Evolutionary conservation across 2,329 filamentous ascomycete species (phyloP).

Genomic region (Spiromastix sp.): DNA sequence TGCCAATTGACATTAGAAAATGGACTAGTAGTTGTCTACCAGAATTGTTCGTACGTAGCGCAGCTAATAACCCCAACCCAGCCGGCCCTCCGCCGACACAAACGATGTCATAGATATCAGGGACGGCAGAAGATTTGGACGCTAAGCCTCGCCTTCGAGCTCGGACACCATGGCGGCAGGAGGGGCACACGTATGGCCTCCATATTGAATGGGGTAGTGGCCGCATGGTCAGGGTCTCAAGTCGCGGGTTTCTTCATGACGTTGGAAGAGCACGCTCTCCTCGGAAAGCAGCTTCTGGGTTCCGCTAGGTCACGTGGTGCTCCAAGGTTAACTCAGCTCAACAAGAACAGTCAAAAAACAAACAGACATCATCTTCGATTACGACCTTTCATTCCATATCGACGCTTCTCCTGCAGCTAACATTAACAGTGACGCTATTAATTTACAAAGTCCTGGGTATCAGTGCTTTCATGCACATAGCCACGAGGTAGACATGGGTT

Average conservation of each 20-base stretch:
- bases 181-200: slow-evolving; percentile 31
- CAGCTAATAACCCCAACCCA: slow-evolving; percentile 70
- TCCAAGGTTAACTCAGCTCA: too few relatives aligned
- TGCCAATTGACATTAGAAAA: slow-evolving; percentile 4
- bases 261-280: too few relatives aligned
- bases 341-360: too few relatives aligned
- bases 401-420: too few relatives aligned
- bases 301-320: too few relatives aligned
- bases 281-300: not conserved
- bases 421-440: too few relatives aligned
- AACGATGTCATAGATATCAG: slow-evolving; percentile 85
- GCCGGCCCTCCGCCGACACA: slow-evolving; percentile 85
- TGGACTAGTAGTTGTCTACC: not conserved
- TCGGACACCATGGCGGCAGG: slow-evolving; percentile 23
- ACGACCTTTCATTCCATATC: too few relatives aligned
- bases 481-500: too few relatives aligned
- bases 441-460: too few relatives aligned
- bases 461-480: too few relatives aligned
- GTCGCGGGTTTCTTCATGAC: too few relatives aligned
- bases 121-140: slow-evolving; percentile 28
- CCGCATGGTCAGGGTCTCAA: slow-evolving; percentile 21
- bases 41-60: slow-evolving; percentile 50
- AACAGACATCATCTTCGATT: too few relatives aligned
- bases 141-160: slow-evolving; percentile 22
- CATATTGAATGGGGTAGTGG: slow-evolving; percentile 20